phyloP scores from a whole-genome alignment of 768 basidiomycete genomes.

The Boletus subparvulus region DNA sequence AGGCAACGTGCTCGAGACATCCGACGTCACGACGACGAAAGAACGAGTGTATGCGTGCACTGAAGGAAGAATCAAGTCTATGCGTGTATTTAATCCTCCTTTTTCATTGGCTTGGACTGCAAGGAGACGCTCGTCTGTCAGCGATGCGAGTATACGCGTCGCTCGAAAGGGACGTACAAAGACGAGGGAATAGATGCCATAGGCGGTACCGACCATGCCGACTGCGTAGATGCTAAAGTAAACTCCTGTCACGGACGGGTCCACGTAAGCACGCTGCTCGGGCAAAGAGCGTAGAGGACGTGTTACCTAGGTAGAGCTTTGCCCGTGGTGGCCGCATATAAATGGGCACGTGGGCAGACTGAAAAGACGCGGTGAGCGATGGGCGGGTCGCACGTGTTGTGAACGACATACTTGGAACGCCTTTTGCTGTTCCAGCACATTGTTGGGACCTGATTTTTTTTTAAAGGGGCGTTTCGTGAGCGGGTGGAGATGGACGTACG shows the following conservation, averaged over 20 bases:
- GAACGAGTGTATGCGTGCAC: slow-evolving; percentile 13
- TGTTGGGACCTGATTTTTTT: slow-evolving; percentile 52
- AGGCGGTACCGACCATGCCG: slow-evolving; percentile 54
- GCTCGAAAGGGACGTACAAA: slow-evolving; percentile 35
- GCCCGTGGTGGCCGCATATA: slow-evolving; percentile 63
- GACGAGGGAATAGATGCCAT: slow-evolving; percentile 48
- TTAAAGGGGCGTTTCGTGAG: not conserved
- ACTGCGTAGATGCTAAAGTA: slow-evolving; percentile 54
- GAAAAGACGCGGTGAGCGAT: slow-evolving; percentile 12
- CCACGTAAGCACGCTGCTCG: not conserved
- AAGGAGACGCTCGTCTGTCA: not conserved
- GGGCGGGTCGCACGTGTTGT: not conserved
- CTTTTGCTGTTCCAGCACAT: slow-evolving; percentile 64
- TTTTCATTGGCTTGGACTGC: slow-evolving; percentile 34
- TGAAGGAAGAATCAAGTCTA: slow-evolving; percentile 18
- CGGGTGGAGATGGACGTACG: slow-evolving; percentile 41
- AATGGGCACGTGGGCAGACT: slow-evolving; percentile 47
- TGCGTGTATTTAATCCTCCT: slow-evolving; percentile 16
- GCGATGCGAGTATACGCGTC: not conserved
- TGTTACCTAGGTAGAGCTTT: slow-evolving; percentile 61
- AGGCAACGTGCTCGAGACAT: not conserved
- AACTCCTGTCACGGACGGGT: slow-evolving; percentile 40
- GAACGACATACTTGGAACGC: slow-evolving; percentile 55
- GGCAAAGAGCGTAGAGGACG: too few relatives aligned
- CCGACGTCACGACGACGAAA: slow-evolving; percentile 6